These are phyloP conservation scores for Pestalotiopsis sp. DNA, from an alignment of 2,329 filamentous ascomycete genomes.

Conservation along the genomic window DNA sequence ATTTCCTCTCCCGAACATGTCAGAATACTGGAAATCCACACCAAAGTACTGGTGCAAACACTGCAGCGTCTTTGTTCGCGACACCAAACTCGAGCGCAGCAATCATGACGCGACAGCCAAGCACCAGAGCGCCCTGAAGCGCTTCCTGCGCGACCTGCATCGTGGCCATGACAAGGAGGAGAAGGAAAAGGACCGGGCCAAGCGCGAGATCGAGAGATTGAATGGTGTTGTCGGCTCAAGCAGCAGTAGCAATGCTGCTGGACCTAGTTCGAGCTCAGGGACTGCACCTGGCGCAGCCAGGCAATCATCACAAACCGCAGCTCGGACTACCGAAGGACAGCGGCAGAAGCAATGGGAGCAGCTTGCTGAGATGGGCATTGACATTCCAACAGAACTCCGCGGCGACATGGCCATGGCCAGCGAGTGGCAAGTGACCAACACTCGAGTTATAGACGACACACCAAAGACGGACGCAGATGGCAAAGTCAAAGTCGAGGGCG, in stretches of 20 bases:
- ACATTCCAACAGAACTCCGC: slow-evolving; percentile 77
- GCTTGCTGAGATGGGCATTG: slow-evolving; percentile 83
- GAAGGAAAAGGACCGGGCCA: slow-evolving; percentile 80
- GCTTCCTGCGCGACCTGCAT: slow-evolving; percentile 87
- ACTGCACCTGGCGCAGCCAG: slow-evolving; percentile 18
- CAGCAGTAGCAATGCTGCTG: slow-evolving; percentile 17
- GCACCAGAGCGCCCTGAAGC: slow-evolving; percentile 85
- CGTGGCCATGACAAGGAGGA: slow-evolving; percentile 79
- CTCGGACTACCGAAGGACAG: slow-evolving; percentile 61
- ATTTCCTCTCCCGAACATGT: slow-evolving; percentile 61
- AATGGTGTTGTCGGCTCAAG: slow-evolving; percentile 70
- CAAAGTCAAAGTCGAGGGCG: slow-evolving; percentile 46
- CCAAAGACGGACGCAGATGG: slow-evolving; percentile 40
- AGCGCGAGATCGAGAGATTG: slow-evolving; percentile 81
- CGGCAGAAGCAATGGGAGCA: slow-evolving; percentile 85
- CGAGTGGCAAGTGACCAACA: slow-evolving; percentile 78
- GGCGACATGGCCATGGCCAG: slow-evolving; percentile 85
- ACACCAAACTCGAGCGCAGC: slow-evolving; percentile 85
- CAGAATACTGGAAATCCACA: slow-evolving; percentile 98
- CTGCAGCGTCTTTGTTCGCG: slow-evolving; percentile 86
- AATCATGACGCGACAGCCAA: slow-evolving; percentile 88
- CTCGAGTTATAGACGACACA: slow-evolving; percentile 57
- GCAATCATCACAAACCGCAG: slow-evolving; percentile 30
- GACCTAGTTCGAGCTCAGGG: slow-evolving; percentile 13
- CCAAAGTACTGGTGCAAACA: slow-evolving; percentile 99